Evolutionary conservation across 2,329 filamentous ascomycete species (phyloP), one percentile per base, ranked within the genome.

Genomic region (Dactylellina parvicollis): DNA sequence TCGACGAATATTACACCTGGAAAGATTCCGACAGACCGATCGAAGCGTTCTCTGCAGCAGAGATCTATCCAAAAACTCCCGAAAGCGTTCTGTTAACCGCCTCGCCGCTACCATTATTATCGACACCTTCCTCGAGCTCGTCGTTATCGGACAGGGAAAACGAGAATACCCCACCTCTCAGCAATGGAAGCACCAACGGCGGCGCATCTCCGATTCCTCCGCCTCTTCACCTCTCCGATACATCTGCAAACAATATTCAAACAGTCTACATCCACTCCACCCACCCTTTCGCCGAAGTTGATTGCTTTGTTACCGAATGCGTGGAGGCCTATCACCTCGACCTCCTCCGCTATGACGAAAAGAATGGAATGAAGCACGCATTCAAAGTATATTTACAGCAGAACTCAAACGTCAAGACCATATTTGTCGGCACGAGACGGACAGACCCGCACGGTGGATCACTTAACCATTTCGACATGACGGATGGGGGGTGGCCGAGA

Each of bases 401-500:
- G 59, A 82, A 85, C 10, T 86, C 86, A 8, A 79, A 80, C 1
- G 86, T 98, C 28, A 86, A 87, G 79, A 91, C 93, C 75, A 89
- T 98, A 70, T 90, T 96, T 77, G 91, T 96, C 59, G 92, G 92
- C 8, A 96, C 95, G 1, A 84, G 95, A 62, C 85, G 95, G 76
- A 97, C 95, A 2, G 95, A 99, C 81, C 95, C 95, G 4, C 92
- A 98, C 80, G 92, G 94, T 49, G 88, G 88, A 77, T 83, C 85
- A 14, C 81, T 99, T 78, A 90, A 86, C 38, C 88, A 91, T 81
- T 98, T 98, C 79, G 91, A 96, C 79, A 86, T 85, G 55, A 99
- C 95, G 3, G 95, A 98, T 81, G 84, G 86, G 34, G 92, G 90
- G 1, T 99, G 95, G 95, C 95, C 95, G 34, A 83, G 85, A 44